phyloP scores from a whole-genome alignment of 768 basidiomycete species.

The Leccinum disarticulatum region DNA sequence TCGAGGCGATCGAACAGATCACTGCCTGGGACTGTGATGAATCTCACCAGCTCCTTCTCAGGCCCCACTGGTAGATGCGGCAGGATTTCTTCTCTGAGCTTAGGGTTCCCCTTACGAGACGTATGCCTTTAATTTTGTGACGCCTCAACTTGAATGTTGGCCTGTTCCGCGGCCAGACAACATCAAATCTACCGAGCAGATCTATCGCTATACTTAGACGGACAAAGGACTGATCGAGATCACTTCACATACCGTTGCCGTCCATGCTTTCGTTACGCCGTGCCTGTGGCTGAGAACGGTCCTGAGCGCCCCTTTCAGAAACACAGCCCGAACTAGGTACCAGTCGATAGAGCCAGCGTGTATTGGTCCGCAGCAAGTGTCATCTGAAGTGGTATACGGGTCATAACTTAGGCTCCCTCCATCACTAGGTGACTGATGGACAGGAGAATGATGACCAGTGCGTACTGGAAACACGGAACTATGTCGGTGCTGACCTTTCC shows the following conservation, averaged over 20 bases:
- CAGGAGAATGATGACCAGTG: neutral
- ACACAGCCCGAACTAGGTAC: neutral
- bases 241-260: neutral
- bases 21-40: neutral
- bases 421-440: neutral
- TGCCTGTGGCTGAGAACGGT: neutral
- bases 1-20: neutral
- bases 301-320: neutral
- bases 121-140: too few relatives aligned
- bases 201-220: neutral
- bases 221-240: neutral
- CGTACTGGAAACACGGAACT: neutral
- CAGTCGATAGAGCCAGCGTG: neutral
- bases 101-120: neutral
- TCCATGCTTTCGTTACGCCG: neutral
- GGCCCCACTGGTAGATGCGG: too few relatives aligned
- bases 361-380: neutral
- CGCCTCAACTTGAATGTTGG: neutral
- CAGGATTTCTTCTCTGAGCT: neutral
- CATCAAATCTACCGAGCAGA: too few relatives aligned
- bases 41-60: neutral
- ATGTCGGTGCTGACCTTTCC: neutral
- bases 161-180: too few relatives aligned
- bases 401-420: neutral
- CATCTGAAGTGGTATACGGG: neutral